Evolutionary conservation across 2,329 filamentous ascomycete species (phyloP).

Genomic region (Aspergillus sp.): DNA sequence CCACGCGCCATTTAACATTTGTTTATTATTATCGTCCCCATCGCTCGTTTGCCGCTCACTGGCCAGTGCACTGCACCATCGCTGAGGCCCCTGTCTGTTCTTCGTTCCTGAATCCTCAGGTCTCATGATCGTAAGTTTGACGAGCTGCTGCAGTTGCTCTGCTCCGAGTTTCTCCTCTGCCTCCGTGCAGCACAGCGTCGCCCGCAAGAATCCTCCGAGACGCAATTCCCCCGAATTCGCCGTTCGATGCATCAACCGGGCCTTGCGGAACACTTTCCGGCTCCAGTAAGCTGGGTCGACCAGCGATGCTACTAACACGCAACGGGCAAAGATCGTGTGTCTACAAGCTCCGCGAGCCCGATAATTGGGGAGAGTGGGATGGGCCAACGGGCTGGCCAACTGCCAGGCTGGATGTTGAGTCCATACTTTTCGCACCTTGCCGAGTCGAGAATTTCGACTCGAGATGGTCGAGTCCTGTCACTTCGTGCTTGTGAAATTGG

Average conservation of each 20-base stretch:
- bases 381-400: not conserved
- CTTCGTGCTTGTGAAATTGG: constrained; percentile 1
- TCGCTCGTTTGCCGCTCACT: not conserved
- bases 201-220: constrained; percentile 1
- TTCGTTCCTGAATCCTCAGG: constrained; percentile 1
- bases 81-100: not conserved
- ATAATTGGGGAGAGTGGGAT: constrained; percentile 7
- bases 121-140: not conserved
- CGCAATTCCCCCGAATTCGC: not conserved
- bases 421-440: not conserved
- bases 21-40: constrained; percentile 1
- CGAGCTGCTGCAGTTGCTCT: not conserved
- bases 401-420: constrained; percentile 6
- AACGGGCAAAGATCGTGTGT: constrained; percentile 9
- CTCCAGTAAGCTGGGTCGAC: constrained; percentile 15
- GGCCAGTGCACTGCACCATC: not conserved
- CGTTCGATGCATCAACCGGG: constrained; percentile 10
- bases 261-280: constrained; percentile 17
- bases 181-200: not conserved
- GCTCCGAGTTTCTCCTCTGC: not conserved
- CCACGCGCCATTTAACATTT: not conserved
- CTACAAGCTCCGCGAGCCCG: not conserved
- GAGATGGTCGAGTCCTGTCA: no score
- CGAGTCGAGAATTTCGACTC: not conserved
- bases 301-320: constrained; percentile 8